Base-by-base conservation (phyloP, 208 protist species). In the Leishmania amazonensis region DNA sequence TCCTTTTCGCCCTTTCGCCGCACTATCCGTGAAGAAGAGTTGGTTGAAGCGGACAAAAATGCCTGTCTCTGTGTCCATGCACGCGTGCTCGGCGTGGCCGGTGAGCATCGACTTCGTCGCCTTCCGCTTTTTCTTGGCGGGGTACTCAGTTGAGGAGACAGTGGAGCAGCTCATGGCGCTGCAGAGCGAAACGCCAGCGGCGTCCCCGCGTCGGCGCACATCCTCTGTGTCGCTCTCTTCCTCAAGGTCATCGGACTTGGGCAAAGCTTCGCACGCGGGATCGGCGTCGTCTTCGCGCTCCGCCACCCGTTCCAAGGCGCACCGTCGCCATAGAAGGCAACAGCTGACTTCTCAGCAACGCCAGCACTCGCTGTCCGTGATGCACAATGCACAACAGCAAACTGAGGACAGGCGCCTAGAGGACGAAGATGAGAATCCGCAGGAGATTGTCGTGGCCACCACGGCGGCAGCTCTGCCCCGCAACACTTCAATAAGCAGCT, bases 111-210 rank as follows among this genome's bases (percentile, higher is more conserved):
- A 96, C 79, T 93, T 96, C 76, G 80, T 78, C 45, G 77, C 91
- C 45, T 94, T 96, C n/a, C 65, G 81, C 35, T 88, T 87, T 53
- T 96, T 94, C 81, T 77, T 94, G 1, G 87, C 83, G 2, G 93
- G 95, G 42, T 90, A 87, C 85, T 90, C 93, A 0, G 85, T 89
- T 0, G 93, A 96, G n/a, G 92, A 96, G 76, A 85, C 88, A 21
- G 90, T 95, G 15, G 87, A 94, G 76, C 79, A 90, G 35, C 84
- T 95, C 28, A 84, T 91, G 83, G 71, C 77, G 47, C n/a, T 82
- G 81, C 79, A 83, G 65, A 78, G 47, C n/a, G 38, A 38, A 35
- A 45, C 75, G 3, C 75, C 73, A n/a, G 70, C 71, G 31, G 8
- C 80, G 4, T 40, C 28, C 3, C 21, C 42, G 35, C 64, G 24